These are phyloP conservation scores for Drosera capensis DNA, from an alignment of 148 eudicot species.

Conservation along the genomic window DNA sequence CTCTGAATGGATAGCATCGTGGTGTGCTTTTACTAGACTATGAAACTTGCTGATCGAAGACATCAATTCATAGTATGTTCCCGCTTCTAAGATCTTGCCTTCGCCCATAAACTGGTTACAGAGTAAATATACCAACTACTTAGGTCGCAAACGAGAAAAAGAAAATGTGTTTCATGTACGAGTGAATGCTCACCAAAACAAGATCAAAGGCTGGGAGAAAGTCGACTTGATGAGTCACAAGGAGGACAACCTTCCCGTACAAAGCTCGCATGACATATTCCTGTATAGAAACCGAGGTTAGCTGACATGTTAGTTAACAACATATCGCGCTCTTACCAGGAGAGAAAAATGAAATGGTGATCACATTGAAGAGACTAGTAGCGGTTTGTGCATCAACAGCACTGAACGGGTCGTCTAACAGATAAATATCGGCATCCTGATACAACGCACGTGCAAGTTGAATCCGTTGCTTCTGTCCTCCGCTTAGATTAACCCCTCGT, in stretches of 20 bases:
- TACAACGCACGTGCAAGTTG: conserved; percentile 18
- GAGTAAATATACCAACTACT: background rate
- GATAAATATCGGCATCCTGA: conserved; percentile 13
- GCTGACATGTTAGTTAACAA: background rate
- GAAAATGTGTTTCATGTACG: background rate
- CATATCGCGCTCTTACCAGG: background rate
- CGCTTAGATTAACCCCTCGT: conserved; percentile 17
- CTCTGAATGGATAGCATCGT: conserved; percentile 5
- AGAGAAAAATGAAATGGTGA: background rate
- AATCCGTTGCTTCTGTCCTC: conserved; percentile 16
- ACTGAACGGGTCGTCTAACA: conserved; percentile 18
- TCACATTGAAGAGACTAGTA: conserved; percentile 12
- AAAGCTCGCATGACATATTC: conserved; percentile 54
- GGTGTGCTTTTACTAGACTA: conserved; percentile 28
- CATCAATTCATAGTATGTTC: conserved; percentile 22
- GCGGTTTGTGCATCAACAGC: conserved; percentile 18
- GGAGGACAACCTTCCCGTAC: conserved; percentile 32
- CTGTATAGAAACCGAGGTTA: conserved; percentile 16
- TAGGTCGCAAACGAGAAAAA: background rate
- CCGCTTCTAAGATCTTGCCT: conserved; percentile 31
- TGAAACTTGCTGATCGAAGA: conserved; percentile 19
- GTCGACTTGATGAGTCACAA: conserved; percentile 61
- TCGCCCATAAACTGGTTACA: conserved; percentile 25
- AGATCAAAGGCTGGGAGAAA: conserved; percentile 44
- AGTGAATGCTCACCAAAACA: conserved; percentile 25